Evolutionary conservation across 2,329 filamentous ascomycete species (phyloP), one percentile per base, ranked within the genome.

Genomic region (Ustulina deusta): DNA sequence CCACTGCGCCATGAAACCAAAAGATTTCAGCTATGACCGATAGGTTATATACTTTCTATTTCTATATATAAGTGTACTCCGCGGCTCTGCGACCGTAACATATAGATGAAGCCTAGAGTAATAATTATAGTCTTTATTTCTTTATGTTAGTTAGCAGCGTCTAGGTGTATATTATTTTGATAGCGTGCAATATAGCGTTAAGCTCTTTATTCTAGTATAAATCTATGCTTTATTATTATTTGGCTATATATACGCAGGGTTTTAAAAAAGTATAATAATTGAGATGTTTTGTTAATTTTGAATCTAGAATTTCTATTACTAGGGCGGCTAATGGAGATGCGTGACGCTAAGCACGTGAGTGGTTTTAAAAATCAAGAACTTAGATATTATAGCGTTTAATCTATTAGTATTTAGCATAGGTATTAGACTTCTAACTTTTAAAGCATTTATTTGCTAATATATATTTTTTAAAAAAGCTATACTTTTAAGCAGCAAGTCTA

Each of bases 11-110:
- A 55, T 55, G 22, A 55, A 55, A 40, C 20, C 29, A 55, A 55
- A 55, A 55, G 34, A 55, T 55, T 40, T 55, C 34, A 55, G n/a
- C 52, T 25, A 40, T 55, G 34, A 55, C 29, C 52, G 13, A 40
- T 17, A 40, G 52, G 52, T 55, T n/a, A 55, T 27, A 25, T 17
- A 13, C 10, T 25, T n/a, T 55, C 52, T 9, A 40, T 55, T 55
- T 55, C 52, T 11, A 40, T 38, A 40, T 55, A 55, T 55, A 55
- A 55, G 34, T 48, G 11, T 27, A 48, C 44, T 48, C 15, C 36
- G 11, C 36, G 3, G 36, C 11, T 10, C 36, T 15, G 40, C 40
- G n/a, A 11, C n/a, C n/a, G 40, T 44, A 46, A 46, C 42, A 46
- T 5, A 46, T n/a, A n/a, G n/a, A n/a, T n/a, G n/a, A n/a, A n/a